phyloP scores from a whole-genome alignment of 805 yeast species.

The Candida chilensis region DNA sequence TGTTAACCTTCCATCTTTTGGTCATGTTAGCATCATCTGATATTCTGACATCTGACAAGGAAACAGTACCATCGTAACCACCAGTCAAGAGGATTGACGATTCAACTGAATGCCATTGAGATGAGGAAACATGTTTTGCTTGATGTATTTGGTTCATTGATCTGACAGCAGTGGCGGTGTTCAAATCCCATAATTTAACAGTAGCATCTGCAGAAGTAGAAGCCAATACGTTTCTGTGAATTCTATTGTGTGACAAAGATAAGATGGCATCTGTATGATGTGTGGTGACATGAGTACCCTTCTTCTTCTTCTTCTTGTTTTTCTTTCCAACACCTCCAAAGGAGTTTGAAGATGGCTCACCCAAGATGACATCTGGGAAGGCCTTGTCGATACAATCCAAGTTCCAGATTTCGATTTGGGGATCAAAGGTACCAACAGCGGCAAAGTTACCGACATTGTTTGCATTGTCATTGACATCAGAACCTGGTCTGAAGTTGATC shows the following conservation, averaged over 20 bases:
- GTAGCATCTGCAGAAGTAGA: conserved; percentile 95
- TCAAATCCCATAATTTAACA: conserved; percentile 91
- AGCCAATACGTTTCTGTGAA: conserved; percentile 77
- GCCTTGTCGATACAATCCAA: conserved; percentile 88
- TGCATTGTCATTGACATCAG: conserved; percentile 20
- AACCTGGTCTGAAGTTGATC: conserved; percentile 69
- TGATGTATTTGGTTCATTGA: conserved; percentile 65
- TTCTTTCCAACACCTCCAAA: conserved; percentile 33
- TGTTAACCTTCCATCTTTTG: conserved; percentile 51
- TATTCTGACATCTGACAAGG: conserved; percentile 79
- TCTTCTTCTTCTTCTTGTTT: conserved; percentile 40
- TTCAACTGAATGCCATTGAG: conserved; percentile 74
- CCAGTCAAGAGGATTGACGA: conserved; percentile 75
- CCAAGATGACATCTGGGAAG: conserved; percentile 88
- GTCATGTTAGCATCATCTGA: conserved; percentile 50
- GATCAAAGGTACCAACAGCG: conserved; percentile 95
- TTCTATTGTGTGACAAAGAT: conserved; percentile 73
- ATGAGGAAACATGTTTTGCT: conserved; percentile 74
- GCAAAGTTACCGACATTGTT: conserved; percentile 77
- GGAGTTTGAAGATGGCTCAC: conserved; percentile 51
- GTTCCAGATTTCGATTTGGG: conserved; percentile 96
- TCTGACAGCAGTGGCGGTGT: conserved; percentile 64
- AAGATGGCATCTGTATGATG: conserved; percentile 94
- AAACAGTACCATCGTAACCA: conserved; percentile 83
- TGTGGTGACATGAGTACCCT: conserved; percentile 45